phyloP scores from a whole-genome alignment of 148 eudicot species.

The Euryodendron excelsum region DNA sequence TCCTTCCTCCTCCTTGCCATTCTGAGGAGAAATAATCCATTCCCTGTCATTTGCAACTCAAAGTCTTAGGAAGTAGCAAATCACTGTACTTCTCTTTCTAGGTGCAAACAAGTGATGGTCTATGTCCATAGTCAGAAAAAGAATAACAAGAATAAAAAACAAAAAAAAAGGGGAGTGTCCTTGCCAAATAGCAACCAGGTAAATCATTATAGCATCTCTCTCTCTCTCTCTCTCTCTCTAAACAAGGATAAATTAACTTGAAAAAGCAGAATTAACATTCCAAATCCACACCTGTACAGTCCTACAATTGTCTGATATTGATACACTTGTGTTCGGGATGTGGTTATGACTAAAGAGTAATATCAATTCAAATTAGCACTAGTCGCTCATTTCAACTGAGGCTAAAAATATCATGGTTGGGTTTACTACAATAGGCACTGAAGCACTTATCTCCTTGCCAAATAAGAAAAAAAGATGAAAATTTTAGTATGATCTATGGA shows the following conservation, averaged over 20 bases:
- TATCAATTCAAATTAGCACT: neutral
- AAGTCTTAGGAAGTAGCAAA: slow-evolving; percentile 6
- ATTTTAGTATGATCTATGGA: neutral
- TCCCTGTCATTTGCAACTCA: slow-evolving; percentile 47
- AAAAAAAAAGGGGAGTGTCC: neutral
- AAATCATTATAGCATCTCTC: neutral
- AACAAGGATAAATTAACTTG: neutral
- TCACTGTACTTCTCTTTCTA: neutral
- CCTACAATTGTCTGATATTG: neutral
- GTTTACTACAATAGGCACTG: neutral
- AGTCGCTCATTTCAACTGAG: neutral
- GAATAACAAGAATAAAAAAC: neutral
- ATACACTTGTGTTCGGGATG: neutral
- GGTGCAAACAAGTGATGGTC: neutral
- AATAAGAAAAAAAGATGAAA: neutral
- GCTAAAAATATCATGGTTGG: neutral
- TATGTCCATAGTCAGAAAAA: neutral
- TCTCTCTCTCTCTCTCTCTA: neutral
- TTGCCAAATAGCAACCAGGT: neutral
- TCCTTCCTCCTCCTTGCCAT: slow-evolving; percentile 62
- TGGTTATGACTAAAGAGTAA: neutral
- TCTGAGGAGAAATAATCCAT: slow-evolving; percentile 70
- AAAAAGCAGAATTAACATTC: neutral
- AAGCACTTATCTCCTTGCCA: neutral
- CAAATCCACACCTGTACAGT: neutral